Percentiles rank a stretch among this genome's conserved stretches.
Evolutionary conservation across 345 rosid genomes (phyloP).

Genomic region (Linum lewisii): DNA sequence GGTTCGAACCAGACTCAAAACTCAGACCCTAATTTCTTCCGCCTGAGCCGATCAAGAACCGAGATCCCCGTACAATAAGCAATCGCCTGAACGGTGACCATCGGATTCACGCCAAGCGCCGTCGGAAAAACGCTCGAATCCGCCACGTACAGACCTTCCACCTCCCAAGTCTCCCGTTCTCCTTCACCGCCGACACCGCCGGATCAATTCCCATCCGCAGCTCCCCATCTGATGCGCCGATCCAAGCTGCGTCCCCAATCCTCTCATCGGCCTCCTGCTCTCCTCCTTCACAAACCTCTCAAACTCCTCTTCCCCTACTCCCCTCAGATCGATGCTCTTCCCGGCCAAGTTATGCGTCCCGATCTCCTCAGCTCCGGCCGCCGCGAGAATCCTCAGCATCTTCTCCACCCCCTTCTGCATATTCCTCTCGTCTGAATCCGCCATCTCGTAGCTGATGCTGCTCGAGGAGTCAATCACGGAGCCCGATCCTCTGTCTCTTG

Average conservation of each 20-base stretch:
- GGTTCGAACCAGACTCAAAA: background rate
- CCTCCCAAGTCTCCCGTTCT: constrained; percentile 81
- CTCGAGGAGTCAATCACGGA: constrained; percentile 23
- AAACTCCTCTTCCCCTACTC: constrained; percentile 30
- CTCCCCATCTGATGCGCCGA: constrained; percentile 97
- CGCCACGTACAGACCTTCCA: constrained; percentile 60
- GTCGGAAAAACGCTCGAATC: constrained; percentile 84
- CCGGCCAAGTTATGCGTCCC: constrained; percentile 59
- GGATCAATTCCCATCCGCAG: constrained; percentile 70
- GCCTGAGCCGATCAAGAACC: constrained; percentile 34
- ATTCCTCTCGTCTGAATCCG: constrained; percentile 37
- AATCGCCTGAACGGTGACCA: constrained; percentile 78
- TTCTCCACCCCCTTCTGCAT: constrained; percentile 50
- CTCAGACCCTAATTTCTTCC: constrained; percentile 4
- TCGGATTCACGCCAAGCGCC: constrained; percentile 77
- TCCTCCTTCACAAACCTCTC: constrained; percentile 56
- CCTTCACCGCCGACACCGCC: constrained; percentile 48
- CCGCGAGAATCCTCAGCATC: constrained; percentile 51
- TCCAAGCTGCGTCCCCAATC: constrained; percentile 35
- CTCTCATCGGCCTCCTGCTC: constrained; percentile 37
- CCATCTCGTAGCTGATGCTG: constrained; percentile 38
- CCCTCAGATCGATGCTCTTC: constrained; percentile 41
- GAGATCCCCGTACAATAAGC: constrained; percentile 70
- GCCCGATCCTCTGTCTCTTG: constrained; percentile 67
- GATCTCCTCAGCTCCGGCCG: constrained; percentile 75